These are phyloP conservation scores for Lactarius vividus DNA, from an alignment of 768 basidiomycete species.

Conservation along the genomic window DNA sequence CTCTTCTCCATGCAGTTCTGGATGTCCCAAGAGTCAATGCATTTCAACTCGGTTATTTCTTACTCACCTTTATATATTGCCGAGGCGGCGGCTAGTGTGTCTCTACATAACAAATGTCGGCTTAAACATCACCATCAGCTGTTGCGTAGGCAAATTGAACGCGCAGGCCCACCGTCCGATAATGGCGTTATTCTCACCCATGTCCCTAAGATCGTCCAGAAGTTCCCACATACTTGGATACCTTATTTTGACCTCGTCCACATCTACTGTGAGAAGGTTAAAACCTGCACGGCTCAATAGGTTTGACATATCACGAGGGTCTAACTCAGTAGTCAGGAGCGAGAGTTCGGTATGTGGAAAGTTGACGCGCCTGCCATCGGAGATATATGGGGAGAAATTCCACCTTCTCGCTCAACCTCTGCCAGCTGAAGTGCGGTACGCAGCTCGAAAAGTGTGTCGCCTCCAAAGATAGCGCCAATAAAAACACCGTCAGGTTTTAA, in stretches of 20 bases:
- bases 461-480: constrained; percentile 91
- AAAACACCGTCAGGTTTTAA: constrained; percentile 92
- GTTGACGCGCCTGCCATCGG: constrained; percentile 85
- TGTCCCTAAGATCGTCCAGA: constrained; percentile 87
- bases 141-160: neutral
- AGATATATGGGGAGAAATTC: constrained; percentile 93
- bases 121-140: constrained; percentile 37
- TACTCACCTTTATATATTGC: constrained; percentile 85
- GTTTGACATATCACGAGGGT: constrained; percentile 90
- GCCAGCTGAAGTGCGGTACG: constrained; percentile 92
- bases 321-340: constrained; percentile 40
- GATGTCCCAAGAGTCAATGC: neutral
- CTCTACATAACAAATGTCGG: constrained; percentile 67
- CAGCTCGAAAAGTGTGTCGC: constrained; percentile 94
- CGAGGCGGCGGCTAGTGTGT: constrained; percentile 87
- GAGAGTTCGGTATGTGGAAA: neutral
- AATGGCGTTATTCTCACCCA: constrained; percentile 96
- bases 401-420: constrained; percentile 90
- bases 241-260: constrained; percentile 85
- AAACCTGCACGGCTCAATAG: constrained; percentile 92
- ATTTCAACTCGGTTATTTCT: neutral
- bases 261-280: constrained; percentile 89
- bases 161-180: constrained; percentile 62
- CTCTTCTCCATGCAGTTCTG: constrained; percentile 81
- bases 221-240: constrained; percentile 98